phyloP scores from a whole-genome alignment of 106 monocot genomes.

The Dendrobium catenatum region DNA sequence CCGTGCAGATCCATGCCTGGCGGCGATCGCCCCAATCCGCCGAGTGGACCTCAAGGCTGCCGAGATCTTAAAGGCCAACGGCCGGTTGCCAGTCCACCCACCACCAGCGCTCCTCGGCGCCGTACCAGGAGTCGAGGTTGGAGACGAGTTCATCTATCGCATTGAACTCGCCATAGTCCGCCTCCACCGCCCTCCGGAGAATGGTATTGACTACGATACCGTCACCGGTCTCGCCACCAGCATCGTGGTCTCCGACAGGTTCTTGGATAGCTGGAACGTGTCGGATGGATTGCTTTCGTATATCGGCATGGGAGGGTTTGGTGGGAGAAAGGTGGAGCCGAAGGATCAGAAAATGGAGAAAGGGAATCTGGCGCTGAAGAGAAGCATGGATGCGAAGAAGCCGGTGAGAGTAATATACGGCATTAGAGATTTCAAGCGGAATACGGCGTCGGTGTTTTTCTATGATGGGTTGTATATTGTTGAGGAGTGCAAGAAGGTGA shows the following conservation, averaged over 20 bases:
- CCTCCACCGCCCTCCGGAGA: conserved; percentile 42
- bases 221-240: conserved; percentile 29
- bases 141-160: conserved; percentile 48
- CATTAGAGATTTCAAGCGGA: conserved; percentile 13
- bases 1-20: background rate
- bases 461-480: conserved; percentile 56
- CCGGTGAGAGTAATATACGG: conserved; percentile 56
- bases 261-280: conserved; percentile 22
- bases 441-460: conserved; percentile 19
- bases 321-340: conserved; percentile 15
- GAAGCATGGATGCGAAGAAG: conserved; percentile 36
- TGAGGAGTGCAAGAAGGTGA: conserved; percentile 33
- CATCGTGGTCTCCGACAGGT: conserved; percentile 41
- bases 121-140: conserved; percentile 54
- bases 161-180: conserved; percentile 38
- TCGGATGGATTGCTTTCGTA: conserved; percentile 35
- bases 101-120: conserved; percentile 18
- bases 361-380: conserved; percentile 56
- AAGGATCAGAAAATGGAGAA: conserved; percentile 50
- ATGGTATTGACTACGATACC: conserved; percentile 36
- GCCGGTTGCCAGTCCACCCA: background rate
- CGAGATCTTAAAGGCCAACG: background rate
- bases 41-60: background rate
- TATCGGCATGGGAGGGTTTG: conserved; percentile 39
- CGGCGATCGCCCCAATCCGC: background rate